Conservation (phyloP, 2,329 filamentous ascomycete species). For the Fusarium hostae region DNA sequence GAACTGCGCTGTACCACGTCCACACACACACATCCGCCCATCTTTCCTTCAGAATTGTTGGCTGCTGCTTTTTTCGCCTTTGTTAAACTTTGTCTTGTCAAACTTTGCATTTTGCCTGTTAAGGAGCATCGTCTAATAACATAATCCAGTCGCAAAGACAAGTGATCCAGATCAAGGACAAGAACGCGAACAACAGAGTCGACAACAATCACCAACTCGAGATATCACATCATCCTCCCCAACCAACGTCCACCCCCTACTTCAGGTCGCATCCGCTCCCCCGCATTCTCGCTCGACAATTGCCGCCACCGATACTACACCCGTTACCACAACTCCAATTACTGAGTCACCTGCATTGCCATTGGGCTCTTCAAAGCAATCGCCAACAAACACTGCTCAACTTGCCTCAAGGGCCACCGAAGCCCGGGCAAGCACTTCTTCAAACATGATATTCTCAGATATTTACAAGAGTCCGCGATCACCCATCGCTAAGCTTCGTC, state of each 20-base stretch:
- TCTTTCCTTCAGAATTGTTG: constrained; percentile 14
- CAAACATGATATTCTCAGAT: constrained; percentile 67
- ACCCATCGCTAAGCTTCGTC: constrained; percentile 63
- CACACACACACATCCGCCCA: constrained; percentile 6
- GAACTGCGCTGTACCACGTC: constrained; percentile 13
- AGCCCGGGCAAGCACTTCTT: constrained; percentile 29
- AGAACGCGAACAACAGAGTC: neutral
- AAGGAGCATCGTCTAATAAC: constrained; percentile 9
- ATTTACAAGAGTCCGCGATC: constrained; percentile 67
- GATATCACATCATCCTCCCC: constrained; percentile 38
- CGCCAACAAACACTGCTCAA: constrained; percentile 11
- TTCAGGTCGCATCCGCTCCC: constrained; percentile 33
- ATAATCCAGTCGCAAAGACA: constrained; percentile 20
- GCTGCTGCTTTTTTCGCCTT: constrained; percentile 5
- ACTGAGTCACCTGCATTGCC: constrained; percentile 18
- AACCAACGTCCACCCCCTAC: constrained; percentile 37
- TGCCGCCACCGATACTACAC: constrained; percentile 31
- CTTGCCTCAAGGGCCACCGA: constrained; percentile 31
- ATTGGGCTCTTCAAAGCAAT: constrained; percentile 14
- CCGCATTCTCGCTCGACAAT: constrained; percentile 39
- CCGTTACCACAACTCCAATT: constrained; percentile 22
- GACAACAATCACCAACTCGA: constrained; percentile 22
- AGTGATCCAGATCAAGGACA: constrained; percentile 16
- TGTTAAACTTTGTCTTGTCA: constrained; percentile 5
- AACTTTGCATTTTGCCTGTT: constrained; percentile 5